Base-by-base conservation (phyloP, 108 stramenopile genomes). In the Skeletonema grethae region DNA sequence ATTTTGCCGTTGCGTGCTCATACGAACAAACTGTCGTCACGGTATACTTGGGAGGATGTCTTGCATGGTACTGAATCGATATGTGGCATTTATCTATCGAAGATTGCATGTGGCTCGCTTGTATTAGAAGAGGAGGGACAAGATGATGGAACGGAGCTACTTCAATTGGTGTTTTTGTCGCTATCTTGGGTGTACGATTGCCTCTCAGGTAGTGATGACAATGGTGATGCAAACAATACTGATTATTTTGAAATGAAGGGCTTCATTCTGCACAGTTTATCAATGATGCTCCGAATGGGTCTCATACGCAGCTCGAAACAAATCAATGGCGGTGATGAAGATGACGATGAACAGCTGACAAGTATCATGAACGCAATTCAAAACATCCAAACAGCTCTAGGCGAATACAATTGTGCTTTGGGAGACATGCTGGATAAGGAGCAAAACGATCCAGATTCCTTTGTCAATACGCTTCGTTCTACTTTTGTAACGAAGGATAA, bases 1-100 rank as follows among this genome's bases (percentile, higher is more conserved):
- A 66, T 66, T 58, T 15, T 74, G 8, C 50, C 50, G 7, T 22
- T 53, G 22, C 50, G 50, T 53, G 50, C 50, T 22, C 50, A 31
- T 53, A 41, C 32, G 15, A 59, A 60, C 31, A 31, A 15, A 18
- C 10, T 38, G 16, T 34, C 25, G 3, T 43, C 39, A 35, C 5
- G 3, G 16, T 62, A 24, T 41, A 68, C 78, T 13, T 57, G 24
- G 39, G 35, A 79, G 18, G 79, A 80, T 58, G 58, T 80, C 16
- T 53, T 74, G 4, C 67, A 73, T 38, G 79, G 70, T 16, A 69
- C 77, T 0, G 60, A 74, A 41, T 73, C 81, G 25, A 48, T 82
- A 13, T 82, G 81, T 53, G 81, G 81, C 7, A 73, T 82, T 3
- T 82, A 82, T 48, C 28, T 79, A 24, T 77, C 79, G n/a, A 34